A percentile compares a stretch with the other conserved stretches of the same genome.
phyloP scores from a whole-genome alignment of 2,329 filamentous ascomycete genomes.

The Diaporthe vexans region DNA sequence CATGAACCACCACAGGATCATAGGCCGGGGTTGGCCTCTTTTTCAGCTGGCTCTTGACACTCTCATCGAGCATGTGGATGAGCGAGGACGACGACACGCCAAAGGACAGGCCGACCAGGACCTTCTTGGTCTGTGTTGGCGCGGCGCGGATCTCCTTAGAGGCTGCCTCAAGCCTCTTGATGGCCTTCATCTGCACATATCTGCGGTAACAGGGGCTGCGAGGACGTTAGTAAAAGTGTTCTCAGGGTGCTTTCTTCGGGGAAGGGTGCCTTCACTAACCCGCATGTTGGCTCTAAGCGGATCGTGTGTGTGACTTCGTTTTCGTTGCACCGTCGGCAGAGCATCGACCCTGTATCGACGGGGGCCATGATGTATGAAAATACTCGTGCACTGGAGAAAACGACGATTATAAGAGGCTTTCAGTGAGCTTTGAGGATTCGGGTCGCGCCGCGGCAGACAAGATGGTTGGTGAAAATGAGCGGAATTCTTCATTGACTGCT shows the following conservation, averaged over 20 bases:
- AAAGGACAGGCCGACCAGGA: conserved; percentile 86
- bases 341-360: conserved; percentile 42
- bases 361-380: conserved; percentile 37
- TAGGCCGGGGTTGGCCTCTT: conserved; percentile 77
- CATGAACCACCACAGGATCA: conserved; percentile 72
- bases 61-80: conserved; percentile 80
- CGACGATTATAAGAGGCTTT: neutral
- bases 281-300: conserved; percentile 72
- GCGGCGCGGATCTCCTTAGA: conserved; percentile 61
- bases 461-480: neutral
- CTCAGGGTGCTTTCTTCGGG: neutral
- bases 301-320: conserved; percentile 65
- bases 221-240: neutral
- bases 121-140: conserved; percentile 56
- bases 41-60: conserved; percentile 74
- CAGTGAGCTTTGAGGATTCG: neutral
- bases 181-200: conserved; percentile 83
- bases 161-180: conserved; percentile 76
- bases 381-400: too few species aligned
- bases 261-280: conserved; percentile 55
- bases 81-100: conserved; percentile 85
- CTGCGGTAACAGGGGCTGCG: conserved; percentile 80
- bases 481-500: neutral
- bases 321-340: conserved; percentile 70
- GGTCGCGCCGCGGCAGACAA: neutral